These are phyloP conservation scores for Claviceps arundinis DNA, from an alignment of 2,329 filamentous ascomycete genomes.

Conservation along the genomic window DNA sequence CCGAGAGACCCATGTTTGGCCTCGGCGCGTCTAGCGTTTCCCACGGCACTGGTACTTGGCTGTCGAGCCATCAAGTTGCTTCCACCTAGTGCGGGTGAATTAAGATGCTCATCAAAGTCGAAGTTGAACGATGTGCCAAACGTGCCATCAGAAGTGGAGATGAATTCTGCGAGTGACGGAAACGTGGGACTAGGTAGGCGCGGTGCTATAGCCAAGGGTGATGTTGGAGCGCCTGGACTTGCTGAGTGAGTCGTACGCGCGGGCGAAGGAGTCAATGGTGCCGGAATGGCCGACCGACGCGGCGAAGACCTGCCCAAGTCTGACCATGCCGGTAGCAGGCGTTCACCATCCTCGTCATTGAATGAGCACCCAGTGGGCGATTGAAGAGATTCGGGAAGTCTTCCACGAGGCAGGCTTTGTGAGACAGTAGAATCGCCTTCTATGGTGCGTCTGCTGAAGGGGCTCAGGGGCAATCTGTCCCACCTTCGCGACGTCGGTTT, in stretches of 20 bases:
- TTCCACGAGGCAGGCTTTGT: constrained; percentile 23
- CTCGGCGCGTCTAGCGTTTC: constrained; percentile 15
- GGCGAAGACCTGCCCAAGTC: constrained; percentile 15
- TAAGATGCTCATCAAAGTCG: constrained; percentile 6
- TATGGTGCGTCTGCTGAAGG: constrained; percentile 14
- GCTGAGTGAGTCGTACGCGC: constrained; percentile 1
- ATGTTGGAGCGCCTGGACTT: constrained; percentile 11
- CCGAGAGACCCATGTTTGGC: constrained; percentile 20
- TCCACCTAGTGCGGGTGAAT: neutral
- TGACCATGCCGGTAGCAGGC: constrained; percentile 4
- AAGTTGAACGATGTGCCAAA: constrained; percentile 20
- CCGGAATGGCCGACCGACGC: constrained; percentile 21
- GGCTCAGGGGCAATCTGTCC: constrained; percentile 12
- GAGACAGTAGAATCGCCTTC: constrained; percentile 21
- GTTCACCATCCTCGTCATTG: neutral
- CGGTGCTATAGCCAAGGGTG: constrained; percentile 17
- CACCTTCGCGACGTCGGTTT: constrained; percentile 4
- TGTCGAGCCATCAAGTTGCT: constrained; percentile 5
- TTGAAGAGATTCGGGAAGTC: constrained; percentile 11
- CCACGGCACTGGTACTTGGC: neutral
- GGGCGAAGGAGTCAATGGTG: constrained; percentile 19
- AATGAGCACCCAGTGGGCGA: neutral
- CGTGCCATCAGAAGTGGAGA: constrained; percentile 19
- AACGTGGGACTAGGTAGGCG: constrained; percentile 24
- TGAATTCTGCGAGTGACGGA: constrained; percentile 20